Base-by-base conservation (phyloP, 1,284 basidiomycete genomes). In the Apiotrichum porosum region DNA sequence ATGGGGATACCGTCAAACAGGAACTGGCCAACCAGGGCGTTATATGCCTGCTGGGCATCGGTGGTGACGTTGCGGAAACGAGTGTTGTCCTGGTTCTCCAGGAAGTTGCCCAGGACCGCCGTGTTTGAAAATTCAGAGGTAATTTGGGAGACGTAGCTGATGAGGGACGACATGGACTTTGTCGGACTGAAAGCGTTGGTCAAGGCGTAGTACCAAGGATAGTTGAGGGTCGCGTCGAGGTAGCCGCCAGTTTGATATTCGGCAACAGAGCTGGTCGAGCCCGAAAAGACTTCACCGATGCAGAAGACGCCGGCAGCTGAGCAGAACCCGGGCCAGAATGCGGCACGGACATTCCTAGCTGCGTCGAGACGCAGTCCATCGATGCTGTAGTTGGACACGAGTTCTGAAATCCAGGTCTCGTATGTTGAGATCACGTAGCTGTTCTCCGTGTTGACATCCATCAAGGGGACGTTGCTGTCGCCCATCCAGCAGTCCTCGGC, bases 71-170 rank as follows among this genome's bases (percentile, higher is more conserved):
- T 83, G 48, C 80, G 77, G 81, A 84, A 88, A 39, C 87, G 79
- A 4, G 86, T 81, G n/a, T 85, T 57, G 65, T 89, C 86, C 58
- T 89, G 86, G 71, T 89, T 89, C 71, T 88, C 86, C 24, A 90
- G 70, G 72, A 90, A 90, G 60, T 86, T 88, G 3, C 85, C 86
- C 3, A 87, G 76, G 33, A 79, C 61, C 22, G 77, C 76, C 2
- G 77, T 61, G 39, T 81, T 80, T 69, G 64, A 57, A 58, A 70
- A 65, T 6, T 58, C 69, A 45, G 26, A 28, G 26, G 26, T 6
- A 12, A 28, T 28, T 6, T 6, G 26, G 37, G 4, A 41, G 26
- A 13, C 32, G 9, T n/a, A 41, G 28, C 17, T n/a, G 18, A 30
- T 43, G 12, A 28, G 12, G 12, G 80, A 78, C 56, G 83, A 79